These are phyloP conservation scores for Dictyostelium capitatum DNA, from an alignment of 78 protist species.

Conservation along the genomic window DNA sequence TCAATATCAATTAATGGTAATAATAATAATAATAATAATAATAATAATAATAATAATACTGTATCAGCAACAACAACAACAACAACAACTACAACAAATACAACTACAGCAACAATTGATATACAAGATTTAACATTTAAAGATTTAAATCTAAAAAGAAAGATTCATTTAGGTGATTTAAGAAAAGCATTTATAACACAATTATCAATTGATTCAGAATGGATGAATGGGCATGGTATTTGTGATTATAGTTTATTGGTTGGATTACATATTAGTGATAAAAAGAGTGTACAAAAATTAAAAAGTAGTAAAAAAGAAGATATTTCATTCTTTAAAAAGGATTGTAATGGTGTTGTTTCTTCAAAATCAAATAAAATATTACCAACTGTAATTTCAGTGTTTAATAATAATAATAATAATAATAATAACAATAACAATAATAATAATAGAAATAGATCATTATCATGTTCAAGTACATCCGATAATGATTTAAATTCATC, in stretches of 20 bases:
- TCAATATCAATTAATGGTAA: not conserved
- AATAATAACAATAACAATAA: not conserved
- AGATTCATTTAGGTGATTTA: slow-evolving; percentile 42
- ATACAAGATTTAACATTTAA: slow-evolving; percentile 38
- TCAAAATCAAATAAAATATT: not conserved
- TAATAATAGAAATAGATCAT: slow-evolving; percentile 29
- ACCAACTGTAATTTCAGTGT: not conserved
- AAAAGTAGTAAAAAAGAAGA: not conserved
- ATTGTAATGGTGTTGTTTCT: slow-evolving; percentile 33
- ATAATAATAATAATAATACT: not conserved
- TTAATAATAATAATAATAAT: not conserved
- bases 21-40: too few relatives aligned
- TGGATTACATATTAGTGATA: slow-evolving; percentile 70
- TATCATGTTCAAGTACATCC: not conserved
- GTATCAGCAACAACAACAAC: not conserved
- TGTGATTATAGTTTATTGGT: slow-evolving; percentile 80
- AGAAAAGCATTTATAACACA: slow-evolving; percentile 47
- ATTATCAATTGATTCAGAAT: slow-evolving; percentile 54
- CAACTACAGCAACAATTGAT: not conserved
- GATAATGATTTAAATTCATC: not conserved
- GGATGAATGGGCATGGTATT: slow-evolving; percentile 61
- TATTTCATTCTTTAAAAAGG: slow-evolving; percentile 70
- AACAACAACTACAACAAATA: not conserved
- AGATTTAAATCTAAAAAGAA: slow-evolving; percentile 77
- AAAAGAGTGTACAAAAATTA: not conserved